Percentiles rank a stretch among this genome's conserved stretches.
Evolutionary conservation across 345 rosid species (phyloP).

Genomic region (Acer negundo): DNA sequence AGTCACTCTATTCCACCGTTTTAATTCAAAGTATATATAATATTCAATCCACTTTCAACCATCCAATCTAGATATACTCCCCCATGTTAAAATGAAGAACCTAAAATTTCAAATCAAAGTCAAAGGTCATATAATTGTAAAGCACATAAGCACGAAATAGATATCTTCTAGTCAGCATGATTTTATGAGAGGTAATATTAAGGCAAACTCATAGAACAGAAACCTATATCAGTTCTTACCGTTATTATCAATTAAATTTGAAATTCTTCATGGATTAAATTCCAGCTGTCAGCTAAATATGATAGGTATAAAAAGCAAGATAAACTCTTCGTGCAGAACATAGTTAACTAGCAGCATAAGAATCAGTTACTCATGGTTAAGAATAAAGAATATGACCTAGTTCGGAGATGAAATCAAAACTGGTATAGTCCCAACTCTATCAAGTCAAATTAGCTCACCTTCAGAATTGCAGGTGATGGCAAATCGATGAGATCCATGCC

Average conservation of each 20-base stretch:
- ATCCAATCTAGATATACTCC: background rate
- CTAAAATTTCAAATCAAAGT: background rate
- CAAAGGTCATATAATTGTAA: background rate
- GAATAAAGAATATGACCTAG: background rate
- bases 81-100: background rate
- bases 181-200: background rate
- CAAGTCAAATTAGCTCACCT: constrained; percentile 49
- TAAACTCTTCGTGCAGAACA: background rate
- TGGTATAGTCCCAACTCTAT: background rate
- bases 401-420: background rate
- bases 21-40: background rate
- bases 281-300: background rate
- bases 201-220: background rate
- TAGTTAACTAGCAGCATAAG: background rate
- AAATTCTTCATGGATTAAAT: background rate
- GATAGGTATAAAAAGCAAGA: background rate
- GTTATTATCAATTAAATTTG: background rate
- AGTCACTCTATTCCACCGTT: background rate
- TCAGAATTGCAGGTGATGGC: constrained; percentile 86
- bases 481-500: constrained; percentile 83
- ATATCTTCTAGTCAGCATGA: too few species aligned
- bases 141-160: background rate
- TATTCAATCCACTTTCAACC: background rate
- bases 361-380: background rate
- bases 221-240: background rate